Percentiles rank a stretch among this genome's conserved stretches.
Evolutionary conservation across 2,329 filamentous ascomycete species (phyloP).

Genomic region (Colletotrichum echinochloae): DNA sequence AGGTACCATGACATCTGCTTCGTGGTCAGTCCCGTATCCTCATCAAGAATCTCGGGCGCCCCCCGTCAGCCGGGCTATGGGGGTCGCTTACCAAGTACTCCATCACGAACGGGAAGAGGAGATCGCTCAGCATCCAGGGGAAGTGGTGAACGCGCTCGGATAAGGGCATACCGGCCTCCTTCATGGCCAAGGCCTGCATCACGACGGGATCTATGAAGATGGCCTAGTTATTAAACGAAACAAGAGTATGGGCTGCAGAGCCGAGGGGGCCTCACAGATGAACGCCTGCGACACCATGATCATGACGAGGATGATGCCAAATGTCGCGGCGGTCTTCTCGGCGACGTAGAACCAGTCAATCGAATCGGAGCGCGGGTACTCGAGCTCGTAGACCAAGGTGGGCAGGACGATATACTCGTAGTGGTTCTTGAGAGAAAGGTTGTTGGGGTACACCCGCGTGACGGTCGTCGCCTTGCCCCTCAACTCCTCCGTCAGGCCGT

Average conservation of each 20-base stretch:
- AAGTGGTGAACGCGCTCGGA: constrained; percentile 73
- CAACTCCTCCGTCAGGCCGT: constrained; percentile 72
- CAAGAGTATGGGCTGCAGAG: background rate
- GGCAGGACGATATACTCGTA: constrained; percentile 81
- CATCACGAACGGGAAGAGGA: constrained; percentile 83
- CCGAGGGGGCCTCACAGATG: constrained; percentile 62
- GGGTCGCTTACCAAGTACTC: constrained; percentile 72
- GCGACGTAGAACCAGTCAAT: constrained; percentile 81
- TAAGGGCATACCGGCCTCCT: constrained; percentile 72
- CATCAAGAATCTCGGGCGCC: background rate
- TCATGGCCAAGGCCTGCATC: constrained; percentile 73
- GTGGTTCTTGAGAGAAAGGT: constrained; percentile 74
- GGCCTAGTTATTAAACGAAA: constrained; percentile 20
- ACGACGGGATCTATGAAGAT: constrained; percentile 71
- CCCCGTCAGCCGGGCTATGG: background rate
- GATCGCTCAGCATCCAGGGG: constrained; percentile 79
- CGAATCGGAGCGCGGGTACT: constrained; percentile 76
- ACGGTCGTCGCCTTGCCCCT: constrained; percentile 68
- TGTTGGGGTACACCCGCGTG: constrained; percentile 72
- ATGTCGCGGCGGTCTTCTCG: constrained; percentile 77
- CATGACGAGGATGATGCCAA: constrained; percentile 83
- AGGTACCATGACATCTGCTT: constrained; percentile 77
- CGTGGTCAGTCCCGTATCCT: background rate
- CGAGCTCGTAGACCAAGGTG: constrained; percentile 82
- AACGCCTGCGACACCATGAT: constrained; percentile 81